A percentile compares a stretch with the other conserved stretches of the same genome.
Evolutionary conservation across 371 early-diverging fungal genomes (phyloP).

Genomic region (Mortierella sp.): DNA sequence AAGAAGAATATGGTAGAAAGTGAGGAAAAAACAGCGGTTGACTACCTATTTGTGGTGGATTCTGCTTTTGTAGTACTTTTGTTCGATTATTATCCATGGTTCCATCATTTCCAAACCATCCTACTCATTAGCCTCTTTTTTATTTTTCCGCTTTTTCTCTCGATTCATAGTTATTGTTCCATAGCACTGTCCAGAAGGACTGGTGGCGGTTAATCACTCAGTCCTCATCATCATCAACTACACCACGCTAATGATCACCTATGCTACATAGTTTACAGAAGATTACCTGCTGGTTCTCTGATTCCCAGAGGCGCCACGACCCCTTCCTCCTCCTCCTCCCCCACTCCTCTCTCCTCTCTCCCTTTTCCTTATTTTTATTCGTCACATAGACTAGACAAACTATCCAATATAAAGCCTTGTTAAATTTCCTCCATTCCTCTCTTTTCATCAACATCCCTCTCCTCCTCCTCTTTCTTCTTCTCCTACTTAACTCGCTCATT

Average conservation of each 20-base stretch:
- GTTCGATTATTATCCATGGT: not conserved
- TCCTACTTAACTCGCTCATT: not conserved
- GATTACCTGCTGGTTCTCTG: not conserved
- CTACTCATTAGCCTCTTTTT: not conserved
- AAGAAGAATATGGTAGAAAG: not conserved
- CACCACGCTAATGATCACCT: not conserved
- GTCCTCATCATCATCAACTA: not conserved
- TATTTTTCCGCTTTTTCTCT: not conserved
- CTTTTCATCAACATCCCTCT: not conserved
- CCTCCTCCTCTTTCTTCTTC: conserved; percentile 8
- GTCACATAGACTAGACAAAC: not conserved
- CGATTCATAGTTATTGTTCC: not conserved
- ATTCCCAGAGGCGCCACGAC: not conserved
- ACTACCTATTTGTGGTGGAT: not conserved
- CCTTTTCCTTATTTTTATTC: not conserved
- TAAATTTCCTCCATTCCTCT: not conserved
- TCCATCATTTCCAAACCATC: conserved; percentile 13
- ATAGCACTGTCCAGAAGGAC: not conserved
- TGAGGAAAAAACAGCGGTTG: not conserved
- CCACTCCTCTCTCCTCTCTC: not conserved
- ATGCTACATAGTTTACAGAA: not conserved
- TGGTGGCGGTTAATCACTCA: not conserved
- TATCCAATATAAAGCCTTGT: not conserved
- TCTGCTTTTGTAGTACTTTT: not conserved
- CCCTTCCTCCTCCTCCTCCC: conserved; percentile 1